Evolutionary conservation across 441 rosid genomes (phyloP).

Genomic region (Bocquillonia castaneifolia): DNA sequence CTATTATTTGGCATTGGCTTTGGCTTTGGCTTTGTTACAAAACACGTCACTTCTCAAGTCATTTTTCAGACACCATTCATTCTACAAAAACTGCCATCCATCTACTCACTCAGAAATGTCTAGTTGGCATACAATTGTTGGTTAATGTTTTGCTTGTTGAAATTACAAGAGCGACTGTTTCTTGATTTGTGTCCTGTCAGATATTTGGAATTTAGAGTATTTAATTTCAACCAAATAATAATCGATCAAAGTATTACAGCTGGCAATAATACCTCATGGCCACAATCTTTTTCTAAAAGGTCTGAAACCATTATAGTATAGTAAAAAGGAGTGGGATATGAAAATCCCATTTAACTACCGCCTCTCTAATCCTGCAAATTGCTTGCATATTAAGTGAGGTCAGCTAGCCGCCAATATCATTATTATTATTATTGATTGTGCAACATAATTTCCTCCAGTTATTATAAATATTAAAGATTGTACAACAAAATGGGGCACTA

Average conservation of each 20-base stretch:
- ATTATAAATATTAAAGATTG: too few relatives aligned
- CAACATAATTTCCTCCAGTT: neutral
- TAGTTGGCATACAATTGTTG: neutral
- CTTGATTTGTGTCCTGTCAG: too few relatives aligned
- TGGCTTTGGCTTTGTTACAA: too few relatives aligned
- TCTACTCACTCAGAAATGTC: too few relatives aligned
- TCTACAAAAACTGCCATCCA: too few relatives aligned
- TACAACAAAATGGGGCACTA: too few relatives aligned
- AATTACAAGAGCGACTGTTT: too few relatives aligned
- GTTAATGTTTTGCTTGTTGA: neutral
- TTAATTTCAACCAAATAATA: too few relatives aligned
- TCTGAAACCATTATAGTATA: neutral
- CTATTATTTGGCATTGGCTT: neutral
- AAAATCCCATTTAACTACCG: slow-evolving; percentile 19
- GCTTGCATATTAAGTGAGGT: slow-evolving; percentile 21
- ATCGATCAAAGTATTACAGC: too few relatives aligned
- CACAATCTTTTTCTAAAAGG: neutral
- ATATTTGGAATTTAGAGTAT: too few relatives aligned
- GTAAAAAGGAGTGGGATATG: slow-evolving; percentile 2
- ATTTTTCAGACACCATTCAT: too few relatives aligned
- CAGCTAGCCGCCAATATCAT: slow-evolving; percentile 14
- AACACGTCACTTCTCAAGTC: neutral
- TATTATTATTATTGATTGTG: neutral
- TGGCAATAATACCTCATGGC: neutral
- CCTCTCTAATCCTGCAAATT: slow-evolving; percentile 9